Evolutionary conservation across 768 basidiomycete genomes (phyloP), one percentile per base, ranked within the genome.

Genomic region (Trametes cinnabarina): DNA sequence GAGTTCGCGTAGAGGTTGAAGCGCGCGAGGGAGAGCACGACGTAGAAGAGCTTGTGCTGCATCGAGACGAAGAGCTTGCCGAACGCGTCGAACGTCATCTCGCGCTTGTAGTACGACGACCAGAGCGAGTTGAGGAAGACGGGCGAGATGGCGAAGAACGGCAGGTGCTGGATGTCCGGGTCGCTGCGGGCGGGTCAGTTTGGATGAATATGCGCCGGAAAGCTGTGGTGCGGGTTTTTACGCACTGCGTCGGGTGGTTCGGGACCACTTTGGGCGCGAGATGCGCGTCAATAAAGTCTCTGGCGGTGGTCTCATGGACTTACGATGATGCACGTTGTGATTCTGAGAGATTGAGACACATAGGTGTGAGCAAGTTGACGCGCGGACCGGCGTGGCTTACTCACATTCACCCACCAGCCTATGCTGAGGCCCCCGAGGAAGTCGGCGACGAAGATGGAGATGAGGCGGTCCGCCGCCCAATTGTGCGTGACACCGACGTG

Each of bases 341-440:
- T 90, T 92, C 90, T 92, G 62, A 32, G 48, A 10, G 53, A n/a
- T 15, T 5, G 9, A 14, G 47, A n/a, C n/a, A n/a, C 62, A 26
- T 56, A 15, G 22, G 14, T 23, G 26, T 57, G 34, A 51, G 56
- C 34, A 55, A 19, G 20, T 19, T 57, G 37, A 50, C 2, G 50
- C 57, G n/a, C 56, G 41, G 11, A 35, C 48, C 11, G 28, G n/a
- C 23, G 32, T 17, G 30, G 17, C 4, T 12, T n/a, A 85, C 94
- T 76, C 65, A 95, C 94, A 71, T 94, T 83, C 39, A 93, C 91
- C 96, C 96, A 99, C 97, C 97, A 99, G 39, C 94, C 92, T 22
- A 97, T 80, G 69, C 94, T 97, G 51, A 99, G 76, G 4, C 97
- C 97, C 23, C 97, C 97, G 46, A 94, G 77, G 66, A 87, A 92